These are phyloP conservation scores for Aspergillus panamensis DNA, from an alignment of 495 filamentous ascomycete genomes.

Conservation along the genomic window DNA sequence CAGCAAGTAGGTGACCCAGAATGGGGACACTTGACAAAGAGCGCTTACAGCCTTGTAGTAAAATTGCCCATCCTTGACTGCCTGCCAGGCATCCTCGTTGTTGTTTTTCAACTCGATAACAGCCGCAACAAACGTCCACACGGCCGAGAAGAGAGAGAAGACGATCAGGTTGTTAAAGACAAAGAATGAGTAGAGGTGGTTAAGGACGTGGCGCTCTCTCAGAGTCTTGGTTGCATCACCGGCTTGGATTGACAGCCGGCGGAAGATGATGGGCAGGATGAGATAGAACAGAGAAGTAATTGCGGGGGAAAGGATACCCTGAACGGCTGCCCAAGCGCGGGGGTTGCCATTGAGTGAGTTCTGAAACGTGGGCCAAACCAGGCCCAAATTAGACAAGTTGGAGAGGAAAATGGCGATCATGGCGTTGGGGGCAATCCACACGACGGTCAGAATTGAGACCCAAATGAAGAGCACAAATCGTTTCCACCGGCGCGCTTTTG, in stretches of 20 bases:
- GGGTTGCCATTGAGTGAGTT: slow-evolving; percentile 56
- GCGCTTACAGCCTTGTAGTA: slow-evolving; percentile 60
- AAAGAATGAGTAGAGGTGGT: slow-evolving; percentile 93
- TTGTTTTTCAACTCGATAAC: slow-evolving; percentile 56
- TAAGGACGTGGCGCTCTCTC: slow-evolving; percentile 87
- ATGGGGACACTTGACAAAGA: slow-evolving; percentile 75
- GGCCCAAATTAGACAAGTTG: slow-evolving; percentile 73
- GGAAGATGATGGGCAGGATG: slow-evolving; percentile 85
- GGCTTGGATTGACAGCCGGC: slow-evolving; percentile 69
- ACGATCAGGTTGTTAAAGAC: slow-evolving; percentile 95
- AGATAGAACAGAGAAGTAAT: slow-evolving; percentile 86
- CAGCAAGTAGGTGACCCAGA: slow-evolving; percentile 90
- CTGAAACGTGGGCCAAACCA: slow-evolving; percentile 76
- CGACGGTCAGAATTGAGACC: slow-evolving; percentile 72
- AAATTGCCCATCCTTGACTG: slow-evolving; percentile 60
- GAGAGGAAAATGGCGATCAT: slow-evolving; percentile 92
- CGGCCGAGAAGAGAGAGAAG: slow-evolving; percentile 81
- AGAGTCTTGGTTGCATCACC: slow-evolving; percentile 90
- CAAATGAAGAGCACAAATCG: slow-evolving; percentile 76
- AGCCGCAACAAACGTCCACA: slow-evolving; percentile 66
- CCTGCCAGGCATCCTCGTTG: slow-evolving; percentile 59
- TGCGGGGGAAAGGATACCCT: slow-evolving; percentile 91
- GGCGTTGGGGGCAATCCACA: slow-evolving; percentile 95
- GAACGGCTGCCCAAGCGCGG: slow-evolving; percentile 76
- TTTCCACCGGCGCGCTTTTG: slow-evolving; percentile 63